Percentiles rank a stretch among this genome's conserved stretches.
phyloP scores from a whole-genome alignment of 257 asterid genomes.

The Solanum paucissectum region DNA sequence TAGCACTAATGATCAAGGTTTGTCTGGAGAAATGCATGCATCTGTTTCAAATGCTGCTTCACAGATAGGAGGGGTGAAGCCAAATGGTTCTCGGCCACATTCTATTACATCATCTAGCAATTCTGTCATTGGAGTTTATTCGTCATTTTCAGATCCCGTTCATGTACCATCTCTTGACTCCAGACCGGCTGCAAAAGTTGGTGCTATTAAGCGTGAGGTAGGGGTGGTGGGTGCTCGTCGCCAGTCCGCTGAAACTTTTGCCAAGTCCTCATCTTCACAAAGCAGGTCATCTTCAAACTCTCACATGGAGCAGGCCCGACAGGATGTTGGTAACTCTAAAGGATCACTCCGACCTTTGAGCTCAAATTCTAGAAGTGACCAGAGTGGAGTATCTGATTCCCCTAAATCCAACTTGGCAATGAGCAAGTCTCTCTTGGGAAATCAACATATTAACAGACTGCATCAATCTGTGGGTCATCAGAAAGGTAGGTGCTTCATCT shows the following conservation, averaged over 20 bases:
- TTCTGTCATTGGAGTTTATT: conserved; percentile 75
- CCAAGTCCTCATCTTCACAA: conserved; percentile 36
- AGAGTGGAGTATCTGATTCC: conserved; percentile 35
- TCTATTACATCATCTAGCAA: conserved; percentile 47
- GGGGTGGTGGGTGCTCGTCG: conserved; percentile 92
- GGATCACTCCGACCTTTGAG: conserved; percentile 35
- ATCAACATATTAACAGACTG: conserved; percentile 39
- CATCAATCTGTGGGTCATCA: conserved; percentile 84
- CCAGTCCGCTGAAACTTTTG: conserved; percentile 43
- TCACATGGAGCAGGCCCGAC: conserved; percentile 35
- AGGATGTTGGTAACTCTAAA: conserved; percentile 19
- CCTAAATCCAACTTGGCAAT: conserved; percentile 21
- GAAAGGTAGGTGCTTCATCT: conserved; percentile 42
- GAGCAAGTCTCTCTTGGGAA: conserved; percentile 43
- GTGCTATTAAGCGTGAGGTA: conserved; percentile 91
- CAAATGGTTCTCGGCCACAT: conserved; percentile 31
- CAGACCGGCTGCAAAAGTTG: conserved; percentile 72
- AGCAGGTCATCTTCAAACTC: conserved; percentile 29
- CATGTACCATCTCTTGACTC: conserved; percentile 95
- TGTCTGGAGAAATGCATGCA: conserved; percentile 34
- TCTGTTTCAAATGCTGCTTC: conserved; percentile 25
- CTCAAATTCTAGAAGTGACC: conserved; percentile 41
- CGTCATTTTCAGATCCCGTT: conserved; percentile 93
- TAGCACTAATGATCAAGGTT: conserved; percentile 38
- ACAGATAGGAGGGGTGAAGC: conserved; percentile 33